These are phyloP conservation scores for Amauroascus niger DNA, from an alignment of 2,329 filamentous ascomycete genomes.

Conservation along the genomic window DNA sequence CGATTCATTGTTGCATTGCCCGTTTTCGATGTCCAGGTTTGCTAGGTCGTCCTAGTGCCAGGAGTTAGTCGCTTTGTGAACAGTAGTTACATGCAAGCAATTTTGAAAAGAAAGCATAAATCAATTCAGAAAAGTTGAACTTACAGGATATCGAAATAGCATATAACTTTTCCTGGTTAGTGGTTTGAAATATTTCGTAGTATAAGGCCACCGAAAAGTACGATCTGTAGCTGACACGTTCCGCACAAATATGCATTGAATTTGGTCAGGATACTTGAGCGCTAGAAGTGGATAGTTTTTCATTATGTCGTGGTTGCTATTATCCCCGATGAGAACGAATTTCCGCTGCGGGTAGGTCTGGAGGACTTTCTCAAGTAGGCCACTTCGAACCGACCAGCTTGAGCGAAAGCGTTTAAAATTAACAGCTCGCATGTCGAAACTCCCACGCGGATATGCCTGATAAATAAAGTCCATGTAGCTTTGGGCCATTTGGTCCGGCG, in stretches of 20 bases:
- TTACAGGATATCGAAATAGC: conserved; percentile 60
- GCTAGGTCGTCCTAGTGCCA: conserved; percentile 49
- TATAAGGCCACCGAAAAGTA: conserved; percentile 61
- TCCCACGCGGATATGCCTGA: conserved; percentile 64
- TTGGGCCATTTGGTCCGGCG: conserved; percentile 65
- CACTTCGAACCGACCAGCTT: conserved; percentile 60
- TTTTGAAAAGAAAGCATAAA: neutral
- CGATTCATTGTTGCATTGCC: conserved; percentile 56
- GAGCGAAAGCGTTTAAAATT: conserved; percentile 70
- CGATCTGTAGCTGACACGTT: conserved; percentile 63
- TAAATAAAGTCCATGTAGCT: conserved; percentile 73
- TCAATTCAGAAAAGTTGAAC: conserved; percentile 6
- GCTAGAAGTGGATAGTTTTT: conserved; percentile 49
- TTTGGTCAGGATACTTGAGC: conserved; percentile 57
- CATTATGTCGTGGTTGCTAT: conserved; percentile 69
- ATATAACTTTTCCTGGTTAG: conserved; percentile 61
- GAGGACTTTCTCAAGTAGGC: conserved; percentile 61
- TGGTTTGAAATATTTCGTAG: conserved; percentile 60
- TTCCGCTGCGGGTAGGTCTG: conserved; percentile 64
- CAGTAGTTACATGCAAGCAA: neutral
- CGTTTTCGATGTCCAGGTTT: conserved; percentile 56
- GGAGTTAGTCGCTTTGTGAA: neutral
- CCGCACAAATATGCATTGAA: conserved; percentile 67
- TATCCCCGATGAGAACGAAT: conserved; percentile 68
- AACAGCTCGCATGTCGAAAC: conserved; percentile 66